Percentiles rank a stretch among this genome's conserved stretches.
Conservation (phyloP, 495 filamentous ascomycete genomes). For the Barbatosphaeria neglecta region DNA sequence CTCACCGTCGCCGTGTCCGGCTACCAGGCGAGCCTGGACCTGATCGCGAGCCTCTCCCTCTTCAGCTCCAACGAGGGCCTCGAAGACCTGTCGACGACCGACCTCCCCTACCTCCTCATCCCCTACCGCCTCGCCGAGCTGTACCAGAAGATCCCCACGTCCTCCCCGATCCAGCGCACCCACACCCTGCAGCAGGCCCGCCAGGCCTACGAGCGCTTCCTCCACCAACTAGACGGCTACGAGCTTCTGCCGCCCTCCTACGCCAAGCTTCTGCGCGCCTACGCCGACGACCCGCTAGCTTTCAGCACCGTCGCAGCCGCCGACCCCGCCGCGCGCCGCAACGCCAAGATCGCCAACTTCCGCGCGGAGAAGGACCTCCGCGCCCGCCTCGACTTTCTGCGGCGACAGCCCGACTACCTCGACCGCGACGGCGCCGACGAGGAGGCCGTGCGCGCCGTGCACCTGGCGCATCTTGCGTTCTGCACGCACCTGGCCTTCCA, state of each 20-base stretch:
- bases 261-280: slow-evolving; percentile 58
- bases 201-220: slow-evolving; percentile 60
- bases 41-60: slow-evolving; percentile 58
- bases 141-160: slow-evolving; percentile 34
- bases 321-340: slow-evolving; percentile 63
- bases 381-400: slow-evolving; percentile 54
- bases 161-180: slow-evolving; percentile 49
- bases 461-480: slow-evolving; percentile 62
- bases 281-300: slow-evolving; percentile 48
- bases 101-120: slow-evolving; percentile 55
- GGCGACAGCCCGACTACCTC: slow-evolving; percentile 28
- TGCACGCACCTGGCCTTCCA: slow-evolving; percentile 73
- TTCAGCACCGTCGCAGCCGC: slow-evolving; percentile 59
- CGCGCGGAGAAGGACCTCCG: slow-evolving; percentile 80
- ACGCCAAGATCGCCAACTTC: slow-evolving; percentile 78
- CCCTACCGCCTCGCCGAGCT: slow-evolving; percentile 22
- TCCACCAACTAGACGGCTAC: slow-evolving; percentile 68
- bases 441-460: slow-evolving; percentile 60
- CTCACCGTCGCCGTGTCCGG: slow-evolving; percentile 52
- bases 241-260: slow-evolving; percentile 55
- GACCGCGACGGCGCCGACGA: slow-evolving; percentile 50
- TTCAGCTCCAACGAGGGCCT: slow-evolving; percentile 86
- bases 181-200: slow-evolving; percentile 48
- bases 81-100: slow-evolving; percentile 76
- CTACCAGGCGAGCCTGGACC: slow-evolving; percentile 60